Evolutionary conservation across 1,139 yeast genomes (phyloP), one percentile per base, ranked within the genome.

Genomic region (Geotrichum europaeum): DNA sequence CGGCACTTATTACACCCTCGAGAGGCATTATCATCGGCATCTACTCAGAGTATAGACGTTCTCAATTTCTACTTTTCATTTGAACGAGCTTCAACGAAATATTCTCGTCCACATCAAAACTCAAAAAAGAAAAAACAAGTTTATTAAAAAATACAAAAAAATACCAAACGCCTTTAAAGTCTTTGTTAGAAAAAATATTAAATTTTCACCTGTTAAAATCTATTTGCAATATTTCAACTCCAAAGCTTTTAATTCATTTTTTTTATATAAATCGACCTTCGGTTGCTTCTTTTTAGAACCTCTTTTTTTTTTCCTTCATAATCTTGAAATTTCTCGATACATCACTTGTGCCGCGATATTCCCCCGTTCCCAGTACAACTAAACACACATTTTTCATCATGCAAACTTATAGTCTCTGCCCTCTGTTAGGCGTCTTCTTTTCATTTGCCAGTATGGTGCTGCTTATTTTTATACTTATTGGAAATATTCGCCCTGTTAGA

Each of bases 391-490:
- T n/a, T n/a, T n/a, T 40, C 47, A 40, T 40, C 20, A 40, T 40
- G 47, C 7, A 40, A n/a, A 40, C n/a, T 2, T 15, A 40, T 40
- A 40, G 22, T n/a, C 18, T 40, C 18, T 40, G 47, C 9, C 47
- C 47, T 3, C 47, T 40, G 47, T 4, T 57, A 49, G 55, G 57
- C 18, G 51, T 50, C 3, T 53, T 58, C 52, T 55, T 58, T 22
- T 58, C 60, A 9, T 43, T 58, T 43, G 60, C 60, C 24, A 34
- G 52, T 18, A 20, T 55, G 4, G 55, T 34, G 30, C 60, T 58
- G 12, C 32, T 55, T 12, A 15, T 58, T 2, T 55, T 54, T 45
- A 49, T 51, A 9, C 49, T 58, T 13, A 58, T 58, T 20, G 60
- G 60, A 12, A 54, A 52, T 49, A 45, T 51, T n/a, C n/a, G 49